These are phyloP conservation scores for Lunasporangiospora selenospora DNA, from an alignment of 192 early-diverging fungal genomes.

Conservation along the genomic window DNA sequence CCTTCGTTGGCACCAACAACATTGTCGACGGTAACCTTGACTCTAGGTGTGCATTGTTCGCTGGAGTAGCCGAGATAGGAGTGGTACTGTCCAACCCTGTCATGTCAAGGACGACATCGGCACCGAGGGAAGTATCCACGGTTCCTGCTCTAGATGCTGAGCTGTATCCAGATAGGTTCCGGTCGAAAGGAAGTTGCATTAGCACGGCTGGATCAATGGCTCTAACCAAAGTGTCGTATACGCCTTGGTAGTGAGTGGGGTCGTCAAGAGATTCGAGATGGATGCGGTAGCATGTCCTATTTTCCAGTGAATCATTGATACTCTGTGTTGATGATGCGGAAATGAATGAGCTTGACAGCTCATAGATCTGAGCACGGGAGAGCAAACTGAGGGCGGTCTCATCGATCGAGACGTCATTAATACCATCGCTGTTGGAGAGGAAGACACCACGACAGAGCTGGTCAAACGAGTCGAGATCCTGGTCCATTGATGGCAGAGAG, in stretches of 20 bases:
- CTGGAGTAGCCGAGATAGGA: no score
- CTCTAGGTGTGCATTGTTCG: no score
- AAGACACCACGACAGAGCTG: slow-evolving; percentile 1
- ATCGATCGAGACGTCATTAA: slow-evolving; percentile 1
- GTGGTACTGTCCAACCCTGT: no score
- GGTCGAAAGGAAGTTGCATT: slow-evolving; percentile 30
- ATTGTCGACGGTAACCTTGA: no score
- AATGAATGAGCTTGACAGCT: slow-evolving; percentile 4
- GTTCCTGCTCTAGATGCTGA: slow-evolving; percentile 25
- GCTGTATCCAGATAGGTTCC: slow-evolving; percentile 33
- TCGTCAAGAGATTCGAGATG: slow-evolving; percentile 25
- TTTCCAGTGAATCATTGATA: no score
- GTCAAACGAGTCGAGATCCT: not conserved
- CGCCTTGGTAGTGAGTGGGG: not conserved
- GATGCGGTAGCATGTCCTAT: slow-evolving; percentile 29
- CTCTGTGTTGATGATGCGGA: no score
- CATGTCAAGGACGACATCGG: slow-evolving; percentile 31
- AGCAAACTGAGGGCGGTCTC: slow-evolving; percentile 37
- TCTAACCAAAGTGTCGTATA: slow-evolving; percentile 6
- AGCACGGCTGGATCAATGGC: slow-evolving; percentile 13
- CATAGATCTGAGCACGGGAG: slow-evolving; percentile 29
- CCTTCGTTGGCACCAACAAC: slow-evolving; percentile 23
- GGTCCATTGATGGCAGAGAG: no score
- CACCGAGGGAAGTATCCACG: slow-evolving; percentile 9
- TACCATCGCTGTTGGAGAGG: not conserved